phyloP scores from a whole-genome alignment of 805 yeast species.

The Ogataea allantospora region DNA sequence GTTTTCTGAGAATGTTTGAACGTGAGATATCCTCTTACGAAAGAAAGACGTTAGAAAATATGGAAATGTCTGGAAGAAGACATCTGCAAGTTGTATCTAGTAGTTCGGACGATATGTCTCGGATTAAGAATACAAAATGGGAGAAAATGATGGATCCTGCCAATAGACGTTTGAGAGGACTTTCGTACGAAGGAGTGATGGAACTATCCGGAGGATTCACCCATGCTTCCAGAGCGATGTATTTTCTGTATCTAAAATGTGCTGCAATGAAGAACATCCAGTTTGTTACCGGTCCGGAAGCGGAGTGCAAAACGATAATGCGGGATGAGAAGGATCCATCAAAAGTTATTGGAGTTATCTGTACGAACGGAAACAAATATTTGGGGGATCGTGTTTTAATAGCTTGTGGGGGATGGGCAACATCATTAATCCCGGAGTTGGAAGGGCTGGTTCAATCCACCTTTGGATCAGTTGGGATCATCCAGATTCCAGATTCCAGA shows the following conservation, averaged over 20 bases:
- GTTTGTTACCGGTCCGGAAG: constrained; percentile 1
- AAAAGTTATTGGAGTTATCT: neutral
- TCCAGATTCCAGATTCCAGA: constrained; percentile 1
- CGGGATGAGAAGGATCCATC: neutral
- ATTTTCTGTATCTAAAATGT: constrained; percentile 1
- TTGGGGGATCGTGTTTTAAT: constrained; percentile 1
- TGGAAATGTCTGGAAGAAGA: constrained; percentile 2
- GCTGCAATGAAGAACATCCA: neutral
- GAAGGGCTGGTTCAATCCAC: constrained; percentile 3
- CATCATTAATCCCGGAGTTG: constrained; percentile 1
- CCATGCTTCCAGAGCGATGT: constrained; percentile 1
- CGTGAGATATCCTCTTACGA: constrained; percentile 1
- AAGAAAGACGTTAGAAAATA: neutral
- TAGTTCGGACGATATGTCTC: neutral
- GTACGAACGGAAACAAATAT: neutral
- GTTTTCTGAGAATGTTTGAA: constrained; percentile 2
- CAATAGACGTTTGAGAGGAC: neutral
- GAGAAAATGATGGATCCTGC: constrained; percentile 4
- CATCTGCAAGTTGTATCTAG: neutral
- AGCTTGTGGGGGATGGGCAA: constrained; percentile 5
- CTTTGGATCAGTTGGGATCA: constrained; percentile 1
- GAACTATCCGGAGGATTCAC: constrained; percentile 4
- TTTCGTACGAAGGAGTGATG: constrained; percentile 1
- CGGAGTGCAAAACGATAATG: neutral
- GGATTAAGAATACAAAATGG: constrained; percentile 1